phyloP scores from a whole-genome alignment of 176 grass and related monocot genomes.

The Aechmea fasciata region DNA sequence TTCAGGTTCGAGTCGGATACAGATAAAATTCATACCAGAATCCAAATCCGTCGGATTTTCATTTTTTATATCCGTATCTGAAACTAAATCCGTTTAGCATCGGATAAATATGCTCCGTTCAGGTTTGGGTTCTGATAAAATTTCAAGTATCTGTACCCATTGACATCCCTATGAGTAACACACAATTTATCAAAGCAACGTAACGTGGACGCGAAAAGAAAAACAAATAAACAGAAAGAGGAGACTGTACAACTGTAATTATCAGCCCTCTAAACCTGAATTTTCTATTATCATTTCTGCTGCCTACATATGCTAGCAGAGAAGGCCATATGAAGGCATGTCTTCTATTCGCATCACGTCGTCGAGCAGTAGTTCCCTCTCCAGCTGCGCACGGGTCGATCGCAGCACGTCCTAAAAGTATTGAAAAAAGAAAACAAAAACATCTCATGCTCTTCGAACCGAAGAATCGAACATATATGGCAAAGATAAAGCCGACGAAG shows the following conservation, averaged over 20 bases:
- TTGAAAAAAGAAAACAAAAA: not conserved
- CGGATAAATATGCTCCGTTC: no score
- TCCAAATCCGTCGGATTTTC: no score
- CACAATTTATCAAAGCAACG: no score
- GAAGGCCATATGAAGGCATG: slow-evolving; percentile 88
- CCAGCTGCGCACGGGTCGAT: slow-evolving; percentile 62
- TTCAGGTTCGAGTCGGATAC: no score
- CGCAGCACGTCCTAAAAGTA: slow-evolving; percentile 62
- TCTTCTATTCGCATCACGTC: slow-evolving; percentile 96
- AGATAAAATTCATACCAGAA: no score
- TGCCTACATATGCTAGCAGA: slow-evolving; percentile 32
- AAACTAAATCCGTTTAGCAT: no score
- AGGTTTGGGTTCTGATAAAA: no score
- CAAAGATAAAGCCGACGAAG: not conserved
- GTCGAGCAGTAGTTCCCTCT: slow-evolving; percentile 77
- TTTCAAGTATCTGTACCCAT: no score
- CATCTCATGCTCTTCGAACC: not conserved
- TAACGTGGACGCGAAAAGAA: no score
- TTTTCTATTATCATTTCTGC: not conserved
- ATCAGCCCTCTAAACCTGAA: not conserved
- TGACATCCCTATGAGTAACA: no score
- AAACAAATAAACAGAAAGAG: no score
- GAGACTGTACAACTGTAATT: slow-evolving; percentile 40
- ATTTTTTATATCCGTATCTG: no score
- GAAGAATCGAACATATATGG: not conserved